These are phyloP conservation scores for Puccinia brachypodii DNA, from an alignment of 1,284 basidiomycete species.

Conservation along the genomic window DNA sequence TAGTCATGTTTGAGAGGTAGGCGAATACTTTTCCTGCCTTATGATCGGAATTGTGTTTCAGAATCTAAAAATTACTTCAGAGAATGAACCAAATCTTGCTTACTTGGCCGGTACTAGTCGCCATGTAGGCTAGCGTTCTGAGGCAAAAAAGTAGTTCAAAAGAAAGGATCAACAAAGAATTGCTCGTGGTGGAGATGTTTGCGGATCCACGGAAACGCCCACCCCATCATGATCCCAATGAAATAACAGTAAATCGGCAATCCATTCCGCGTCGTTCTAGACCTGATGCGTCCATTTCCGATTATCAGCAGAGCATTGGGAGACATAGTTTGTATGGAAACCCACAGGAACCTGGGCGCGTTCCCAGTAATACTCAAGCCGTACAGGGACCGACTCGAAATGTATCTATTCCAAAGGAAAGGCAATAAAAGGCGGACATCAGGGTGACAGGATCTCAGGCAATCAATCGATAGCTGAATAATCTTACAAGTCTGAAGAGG, in stretches of 20 bases:
- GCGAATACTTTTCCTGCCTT: constrained; percentile 42
- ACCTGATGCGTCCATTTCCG: not conserved
- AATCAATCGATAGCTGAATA: not conserved
- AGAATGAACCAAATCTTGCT: constrained; percentile 68
- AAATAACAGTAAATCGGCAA: constrained; percentile 44
- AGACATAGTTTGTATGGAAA: not conserved
- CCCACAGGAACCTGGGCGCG: constrained; percentile 46
- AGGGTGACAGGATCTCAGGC: not conserved
- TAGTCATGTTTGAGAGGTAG: constrained; percentile 40
- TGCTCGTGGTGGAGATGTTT: not conserved
- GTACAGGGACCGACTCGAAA: constrained; percentile 44
- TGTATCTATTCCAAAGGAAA: constrained; percentile 26
- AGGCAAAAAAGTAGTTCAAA: not conserved
- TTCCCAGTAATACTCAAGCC: constrained; percentile 46
- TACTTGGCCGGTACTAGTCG: constrained; percentile 60
- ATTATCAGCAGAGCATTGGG: not conserved
- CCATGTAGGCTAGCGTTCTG: constrained; percentile 65
- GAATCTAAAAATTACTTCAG: constrained; percentile 71
- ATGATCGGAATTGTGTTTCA: constrained; percentile 59
- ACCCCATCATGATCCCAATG: constrained; percentile 44
- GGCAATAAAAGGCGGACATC: not conserved
- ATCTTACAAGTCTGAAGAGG: constrained; percentile 46
- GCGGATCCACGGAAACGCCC: not conserved
- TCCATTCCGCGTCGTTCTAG: constrained; percentile 31
- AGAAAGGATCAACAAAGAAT: not conserved